Percentiles rank a stretch among this genome's conserved stretches.
These are phyloP conservation scores for Remersonia thermophila DNA, from an alignment of 2,329 filamentous ascomycete species.

Conservation along the genomic window DNA sequence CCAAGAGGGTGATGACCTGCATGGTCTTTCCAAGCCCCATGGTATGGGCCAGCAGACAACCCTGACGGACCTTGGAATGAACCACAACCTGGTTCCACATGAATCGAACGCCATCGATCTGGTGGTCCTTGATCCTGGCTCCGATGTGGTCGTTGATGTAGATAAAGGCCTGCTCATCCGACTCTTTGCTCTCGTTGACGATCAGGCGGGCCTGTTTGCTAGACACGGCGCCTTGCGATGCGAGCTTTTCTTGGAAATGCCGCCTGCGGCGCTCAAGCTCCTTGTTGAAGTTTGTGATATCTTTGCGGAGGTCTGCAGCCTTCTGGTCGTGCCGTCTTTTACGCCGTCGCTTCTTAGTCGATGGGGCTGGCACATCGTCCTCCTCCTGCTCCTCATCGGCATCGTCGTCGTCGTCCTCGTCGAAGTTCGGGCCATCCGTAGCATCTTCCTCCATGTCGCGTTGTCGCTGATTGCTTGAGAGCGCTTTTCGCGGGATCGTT, in stretches of 20 bases:
- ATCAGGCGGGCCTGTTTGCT: constrained; percentile 41
- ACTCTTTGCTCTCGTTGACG: constrained; percentile 52
- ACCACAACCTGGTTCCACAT: constrained; percentile 76
- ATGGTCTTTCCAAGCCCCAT: constrained; percentile 93
- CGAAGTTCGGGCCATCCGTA: constrained; percentile 2
- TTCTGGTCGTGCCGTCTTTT: constrained; percentile 35
- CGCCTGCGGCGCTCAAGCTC: constrained; percentile 41
- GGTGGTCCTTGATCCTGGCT: constrained; percentile 60
- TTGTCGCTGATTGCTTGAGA: background rate
- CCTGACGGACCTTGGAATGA: constrained; percentile 46
- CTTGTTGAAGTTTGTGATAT: constrained; percentile 38
- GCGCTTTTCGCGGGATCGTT: background rate
- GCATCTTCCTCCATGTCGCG: constrained; percentile 3
- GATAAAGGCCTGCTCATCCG: constrained; percentile 45
- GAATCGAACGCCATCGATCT: constrained; percentile 71
- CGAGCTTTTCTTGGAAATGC: constrained; percentile 35
- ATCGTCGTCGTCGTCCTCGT: too few relatives aligned
- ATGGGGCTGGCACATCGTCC: constrained; percentile 20
- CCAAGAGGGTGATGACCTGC: constrained; percentile 76
- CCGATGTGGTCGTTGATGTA: constrained; percentile 55
- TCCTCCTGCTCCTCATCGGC: too few relatives aligned
- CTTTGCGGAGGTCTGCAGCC: constrained; percentile 41
- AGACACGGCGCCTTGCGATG: constrained; percentile 28
- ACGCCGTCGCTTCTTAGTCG: constrained; percentile 35
- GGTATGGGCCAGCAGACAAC: constrained; percentile 73